phyloP scores from a whole-genome alignment of 2,329 filamentous ascomycete genomes.

The Colletotrichum paranaense region DNA sequence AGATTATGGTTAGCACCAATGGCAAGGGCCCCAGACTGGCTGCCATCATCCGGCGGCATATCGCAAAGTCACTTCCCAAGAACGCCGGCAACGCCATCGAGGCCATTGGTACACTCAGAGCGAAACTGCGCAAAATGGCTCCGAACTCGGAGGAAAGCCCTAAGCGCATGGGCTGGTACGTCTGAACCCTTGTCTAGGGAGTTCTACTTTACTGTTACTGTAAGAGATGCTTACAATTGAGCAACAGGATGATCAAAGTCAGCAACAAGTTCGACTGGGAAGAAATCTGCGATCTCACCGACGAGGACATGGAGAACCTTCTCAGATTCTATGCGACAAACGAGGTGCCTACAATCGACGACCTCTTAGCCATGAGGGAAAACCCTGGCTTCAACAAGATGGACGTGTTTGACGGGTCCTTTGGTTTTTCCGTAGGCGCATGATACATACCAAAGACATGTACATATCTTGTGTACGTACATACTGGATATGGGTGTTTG shows the following conservation, averaged over 20 bases:
- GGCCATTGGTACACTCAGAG: conserved; percentile 83
- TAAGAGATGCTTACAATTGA: not conserved
- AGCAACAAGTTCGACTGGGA: conserved; percentile 89
- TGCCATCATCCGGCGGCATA: conserved; percentile 84
- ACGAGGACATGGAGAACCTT: conserved; percentile 87
- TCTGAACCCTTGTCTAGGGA: conserved; percentile 42
- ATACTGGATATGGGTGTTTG: conserved; percentile 26
- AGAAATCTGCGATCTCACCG: conserved; percentile 84
- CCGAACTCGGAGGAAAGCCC: conserved; percentile 79
- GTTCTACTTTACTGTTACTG: too few relatives aligned
- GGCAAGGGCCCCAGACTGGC: conserved; percentile 94
- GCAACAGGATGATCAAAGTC: conserved; percentile 84
- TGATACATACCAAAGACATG: conserved; percentile 5
- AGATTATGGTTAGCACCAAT: conserved; percentile 99
- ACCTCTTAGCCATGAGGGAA: conserved; percentile 65
- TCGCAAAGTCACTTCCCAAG: conserved; percentile 79
- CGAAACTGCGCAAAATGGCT: conserved; percentile 81
- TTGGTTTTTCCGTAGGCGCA: conserved; percentile 66
- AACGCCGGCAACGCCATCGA: conserved; percentile 89
- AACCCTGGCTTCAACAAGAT: conserved; percentile 54
- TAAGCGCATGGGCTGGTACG: conserved; percentile 90
- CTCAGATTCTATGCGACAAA: conserved; percentile 76
- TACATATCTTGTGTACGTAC: conserved; percentile 3
- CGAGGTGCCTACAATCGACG: conserved; percentile 66
- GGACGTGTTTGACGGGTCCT: conserved; percentile 70